Evolutionary conservation across 768 basidiomycete species (phyloP), one percentile per base, ranked within the genome.

Genomic region (Cyclocybe aegerita): DNA sequence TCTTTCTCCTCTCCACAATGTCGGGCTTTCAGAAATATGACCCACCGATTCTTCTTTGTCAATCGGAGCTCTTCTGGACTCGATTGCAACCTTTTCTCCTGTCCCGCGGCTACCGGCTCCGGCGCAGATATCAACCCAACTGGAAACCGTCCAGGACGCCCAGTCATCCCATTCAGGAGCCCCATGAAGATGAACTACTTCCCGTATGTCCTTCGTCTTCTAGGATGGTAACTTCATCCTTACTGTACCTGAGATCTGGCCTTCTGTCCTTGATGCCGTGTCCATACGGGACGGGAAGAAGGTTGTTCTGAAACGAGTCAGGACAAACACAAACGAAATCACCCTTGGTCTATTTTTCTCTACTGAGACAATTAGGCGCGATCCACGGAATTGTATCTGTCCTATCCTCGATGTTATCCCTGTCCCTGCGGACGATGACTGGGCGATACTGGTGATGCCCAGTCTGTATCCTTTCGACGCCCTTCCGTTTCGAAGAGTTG

Each of bases 351-450:
- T 57, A 52, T 43, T 65, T 12, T 49, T 48, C 15, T 54, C 52
- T 3, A 43, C 49, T 31, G 46, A 42, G 4, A 7, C 52, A 7
- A 43, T 34, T 0, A 11, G 30, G 1, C 1, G 23, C 4, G 60
- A 66, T 46, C 50, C 61, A 15, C 23, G 60, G 11, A 69, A 66
- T 45, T 54, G 54, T 36, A 44, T 56, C 8, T 58, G 63, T 3
- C 62, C 61, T 1, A 37, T 69, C 2, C 51, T 64, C 0, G 63
- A 65, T 30, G 35, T 60, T 3, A 53, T 67, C 5, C 55, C 48
- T 1, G 32, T 62, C 8, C 65, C 64, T 9, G 48, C 54, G 38
- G 37, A 52, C 30, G 39, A 52, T 9, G 23, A 35, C 4, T 32
- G 17, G 11, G 57, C 43, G 1, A 29, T 66, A 2, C n/a, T 64